Evolutionary conservation across 331 rosid species (phyloP).

Genomic region (Saraca asoca): DNA sequence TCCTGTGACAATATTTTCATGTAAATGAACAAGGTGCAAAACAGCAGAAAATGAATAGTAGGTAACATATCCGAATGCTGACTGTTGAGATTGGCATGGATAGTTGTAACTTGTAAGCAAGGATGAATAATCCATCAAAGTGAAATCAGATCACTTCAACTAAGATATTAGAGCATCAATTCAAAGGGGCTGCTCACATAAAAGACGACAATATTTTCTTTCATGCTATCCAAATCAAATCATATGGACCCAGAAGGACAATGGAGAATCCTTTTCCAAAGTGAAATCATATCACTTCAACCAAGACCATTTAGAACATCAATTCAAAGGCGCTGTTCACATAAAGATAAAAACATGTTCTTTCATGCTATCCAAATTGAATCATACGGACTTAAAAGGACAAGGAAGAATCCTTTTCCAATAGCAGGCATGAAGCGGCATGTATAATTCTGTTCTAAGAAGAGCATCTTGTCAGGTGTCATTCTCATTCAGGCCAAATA

Average conservation of each 20-base stretch:
- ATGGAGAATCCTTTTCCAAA: background rate
- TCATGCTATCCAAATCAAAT: background rate
- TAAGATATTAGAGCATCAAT: background rate
- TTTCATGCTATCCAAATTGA: background rate
- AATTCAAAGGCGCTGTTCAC: too few species aligned
- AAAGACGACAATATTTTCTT: background rate
- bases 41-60: background rate
- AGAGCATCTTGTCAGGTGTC: too few species aligned
- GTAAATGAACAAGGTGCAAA: background rate
- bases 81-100: background rate
- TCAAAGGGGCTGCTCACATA: background rate
- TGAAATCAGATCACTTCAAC: background rate
- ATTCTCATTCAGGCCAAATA: too few species aligned
- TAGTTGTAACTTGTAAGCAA: background rate
- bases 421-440: too few species aligned
- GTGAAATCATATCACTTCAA: too few species aligned
- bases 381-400: background rate
- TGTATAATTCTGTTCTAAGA: too few species aligned
- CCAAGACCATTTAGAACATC: background rate
- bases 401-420: background rate
- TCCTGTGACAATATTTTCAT: slow-evolving; percentile 44
- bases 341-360: too few species aligned
- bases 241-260: background rate
- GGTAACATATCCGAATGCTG: background rate
- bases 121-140: too few species aligned